These are phyloP conservation scores for Quercus aquifolioides DNA, from an alignment of 306 rosid species.

Conservation along the genomic window DNA sequence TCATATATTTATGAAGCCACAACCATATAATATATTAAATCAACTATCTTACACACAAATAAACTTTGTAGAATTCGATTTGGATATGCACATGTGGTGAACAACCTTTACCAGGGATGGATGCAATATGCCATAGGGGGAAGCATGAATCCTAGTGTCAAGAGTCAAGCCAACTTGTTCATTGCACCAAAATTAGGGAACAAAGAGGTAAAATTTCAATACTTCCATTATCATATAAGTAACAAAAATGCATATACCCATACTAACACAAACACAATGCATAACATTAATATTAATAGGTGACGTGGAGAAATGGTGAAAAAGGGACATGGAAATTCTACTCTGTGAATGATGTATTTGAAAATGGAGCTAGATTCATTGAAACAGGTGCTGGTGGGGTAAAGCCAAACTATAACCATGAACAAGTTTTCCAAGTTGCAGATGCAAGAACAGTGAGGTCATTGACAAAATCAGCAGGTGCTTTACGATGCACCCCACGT, in stretches of 20 bases:
- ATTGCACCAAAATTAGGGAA: conserved; percentile 38
- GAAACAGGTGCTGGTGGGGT: conserved; percentile 13
- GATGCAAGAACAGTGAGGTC: conserved; percentile 29
- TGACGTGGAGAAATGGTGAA: conserved; percentile 34
- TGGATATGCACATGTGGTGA: conserved; percentile 14
- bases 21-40: too few species aligned
- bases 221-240: too few species aligned
- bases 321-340: conserved; percentile 23
- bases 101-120: conserved; percentile 31
- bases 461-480: conserved; percentile 24
- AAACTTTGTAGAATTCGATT: neutral
- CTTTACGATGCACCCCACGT: conserved; percentile 15
- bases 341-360: conserved; percentile 38
- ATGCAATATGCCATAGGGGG: conserved; percentile 1
- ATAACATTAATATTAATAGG: neutral
- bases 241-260: too few species aligned
- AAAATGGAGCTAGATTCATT: conserved; percentile 34
- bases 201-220: conserved; percentile 22
- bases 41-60: neutral
- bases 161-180: conserved; percentile 46
- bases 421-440: conserved; percentile 23
- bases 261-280: too few species aligned
- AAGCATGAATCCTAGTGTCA: conserved; percentile 17
- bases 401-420: conserved; percentile 18
- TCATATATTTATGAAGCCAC: too few species aligned